phyloP scores from a whole-genome alignment of 75 land plant genomes.

The Cupressus sempervirens region DNA sequence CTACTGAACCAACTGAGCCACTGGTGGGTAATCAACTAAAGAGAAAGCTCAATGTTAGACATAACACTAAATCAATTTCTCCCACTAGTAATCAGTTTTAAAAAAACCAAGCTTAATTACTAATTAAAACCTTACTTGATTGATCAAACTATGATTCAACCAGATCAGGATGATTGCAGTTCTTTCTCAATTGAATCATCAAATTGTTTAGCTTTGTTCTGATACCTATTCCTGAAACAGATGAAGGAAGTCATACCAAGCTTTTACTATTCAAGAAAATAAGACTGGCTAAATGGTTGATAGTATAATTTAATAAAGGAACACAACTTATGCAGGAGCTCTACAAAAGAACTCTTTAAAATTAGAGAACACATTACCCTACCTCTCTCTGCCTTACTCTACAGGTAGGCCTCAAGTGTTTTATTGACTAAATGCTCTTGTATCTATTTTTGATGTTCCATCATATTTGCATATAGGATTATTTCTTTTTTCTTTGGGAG shows the following conservation, averaged over 20 bases:
- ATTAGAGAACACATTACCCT: not conserved
- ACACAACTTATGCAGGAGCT: not conserved
- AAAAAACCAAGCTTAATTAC: not conserved
- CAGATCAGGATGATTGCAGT: conserved; percentile 94
- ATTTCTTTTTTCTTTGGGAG: conserved; percentile 90
- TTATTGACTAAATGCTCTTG: conserved; percentile 67
- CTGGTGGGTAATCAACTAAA: conserved; percentile 72
- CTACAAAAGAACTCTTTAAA: not conserved
- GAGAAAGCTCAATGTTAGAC: not conserved
- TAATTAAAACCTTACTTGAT: conserved; percentile 36
- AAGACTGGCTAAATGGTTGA: not conserved
- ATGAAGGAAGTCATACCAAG: not conserved
- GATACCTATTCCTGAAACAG: conserved; percentile 32
- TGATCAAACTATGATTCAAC: conserved; percentile 51
- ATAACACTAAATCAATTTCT: not conserved
- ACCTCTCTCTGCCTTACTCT: conserved; percentile 28
- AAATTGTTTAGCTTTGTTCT: conserved; percentile 62
- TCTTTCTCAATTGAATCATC: conserved; percentile 80
- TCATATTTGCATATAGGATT: conserved; percentile 84
- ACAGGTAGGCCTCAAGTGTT: conserved; percentile 58
- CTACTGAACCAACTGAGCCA: conserved; percentile 56
- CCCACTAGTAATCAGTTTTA: not conserved
- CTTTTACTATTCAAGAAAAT: not conserved
- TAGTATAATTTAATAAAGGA: not conserved
- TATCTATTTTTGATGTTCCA: conserved; percentile 58